Evolutionary conservation across 148 eudicot genomes (phyloP).

Genomic region (Silene latifolia): DNA sequence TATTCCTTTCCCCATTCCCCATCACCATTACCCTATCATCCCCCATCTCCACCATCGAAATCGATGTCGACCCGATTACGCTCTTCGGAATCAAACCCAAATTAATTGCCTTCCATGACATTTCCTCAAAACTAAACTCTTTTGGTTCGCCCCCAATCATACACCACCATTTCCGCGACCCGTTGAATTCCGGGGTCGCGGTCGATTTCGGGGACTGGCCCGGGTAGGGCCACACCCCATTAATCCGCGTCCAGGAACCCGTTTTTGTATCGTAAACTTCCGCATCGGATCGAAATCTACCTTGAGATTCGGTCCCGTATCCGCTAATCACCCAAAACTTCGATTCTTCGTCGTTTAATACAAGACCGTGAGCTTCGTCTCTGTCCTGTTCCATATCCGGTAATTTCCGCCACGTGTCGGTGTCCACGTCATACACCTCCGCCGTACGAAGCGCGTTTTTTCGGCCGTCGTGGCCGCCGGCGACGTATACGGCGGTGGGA

Average conservation of each 20-base stretch:
- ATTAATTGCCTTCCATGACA: conserved; percentile 20
- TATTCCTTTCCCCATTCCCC: conserved; percentile 25
- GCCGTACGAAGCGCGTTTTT: conserved; percentile 41
- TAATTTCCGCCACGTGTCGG: conserved; percentile 27
- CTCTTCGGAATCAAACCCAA: conserved; percentile 20
- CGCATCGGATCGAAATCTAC: conserved; percentile 35
- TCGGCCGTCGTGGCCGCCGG: conserved; percentile 44
- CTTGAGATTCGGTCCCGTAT: conserved; percentile 38
- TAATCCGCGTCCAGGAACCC: conserved; percentile 15
- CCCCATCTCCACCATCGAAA: conserved; percentile 3
- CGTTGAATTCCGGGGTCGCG: conserved; percentile 28
- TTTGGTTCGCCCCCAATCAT: conserved; percentile 21
- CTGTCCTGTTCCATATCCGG: conserved; percentile 37
- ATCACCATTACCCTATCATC: conserved; percentile 27
- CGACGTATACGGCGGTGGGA: conserved; percentile 25
- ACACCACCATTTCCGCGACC: conserved; percentile 25
- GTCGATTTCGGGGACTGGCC: conserved; percentile 26
- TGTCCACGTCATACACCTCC: conserved; percentile 30
- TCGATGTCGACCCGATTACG: conserved; percentile 15
- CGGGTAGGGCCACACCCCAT: conserved; percentile 32
- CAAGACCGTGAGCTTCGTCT: conserved; percentile 34
- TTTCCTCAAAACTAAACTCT: conserved; percentile 33
- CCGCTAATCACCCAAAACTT: conserved; percentile 36
- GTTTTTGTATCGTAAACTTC: conserved; percentile 25
- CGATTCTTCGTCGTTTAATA: not conserved